Base-by-base conservation (phyloP, 257 asterid species). In the Solanum chiquidenum region DNA sequence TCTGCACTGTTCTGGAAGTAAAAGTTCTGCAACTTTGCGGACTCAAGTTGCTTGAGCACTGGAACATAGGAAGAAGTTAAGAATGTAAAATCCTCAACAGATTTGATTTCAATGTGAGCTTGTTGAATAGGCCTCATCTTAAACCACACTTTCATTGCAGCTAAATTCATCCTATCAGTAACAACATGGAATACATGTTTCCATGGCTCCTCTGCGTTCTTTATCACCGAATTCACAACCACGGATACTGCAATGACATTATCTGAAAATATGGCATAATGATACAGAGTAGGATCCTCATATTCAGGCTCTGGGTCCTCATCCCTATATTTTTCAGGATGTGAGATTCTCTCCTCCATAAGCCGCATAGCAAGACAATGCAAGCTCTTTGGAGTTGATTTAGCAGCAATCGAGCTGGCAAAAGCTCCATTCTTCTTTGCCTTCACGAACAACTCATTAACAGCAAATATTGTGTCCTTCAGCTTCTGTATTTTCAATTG, bases 281-380 rank as follows among this genome's bases (percentile, higher is more conserved):
- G 99, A 90, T 92, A 96, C 87, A 96, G 89, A 89, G 89, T 94
- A n/a, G 98, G 98, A 88, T 96, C 99, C 90, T 93, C 98, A 82
- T 93, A 93, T 92, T 95, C 98, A 31, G 95, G 91, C 89, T 93
- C 90, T 9, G 96, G 95, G 90, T 90, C 94, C 85, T 95, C 98
- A 86, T 95, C 97, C 72, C 77, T 91, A 52, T 97, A 97, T 88
- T 97, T 97, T 71, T 95, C 98, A 23, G 99, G 99, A 90, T 97
- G 96, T 11, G 96, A 93, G 87, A 97, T 97, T 89, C 98, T 91
- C 96, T 95, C 99, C 93, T 93, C 99, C 98, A 95, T 89, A 52
- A 97, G 96, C 87, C 99, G 91, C 99, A 97, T 97, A 2, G 99
- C 98, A 64, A 97, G 94, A 89, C 99, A 97, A 89, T 97, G 99